phyloP scores from a whole-genome alignment of 2,329 filamentous ascomycete species.

The Aspergillus quadrilineatus region DNA sequence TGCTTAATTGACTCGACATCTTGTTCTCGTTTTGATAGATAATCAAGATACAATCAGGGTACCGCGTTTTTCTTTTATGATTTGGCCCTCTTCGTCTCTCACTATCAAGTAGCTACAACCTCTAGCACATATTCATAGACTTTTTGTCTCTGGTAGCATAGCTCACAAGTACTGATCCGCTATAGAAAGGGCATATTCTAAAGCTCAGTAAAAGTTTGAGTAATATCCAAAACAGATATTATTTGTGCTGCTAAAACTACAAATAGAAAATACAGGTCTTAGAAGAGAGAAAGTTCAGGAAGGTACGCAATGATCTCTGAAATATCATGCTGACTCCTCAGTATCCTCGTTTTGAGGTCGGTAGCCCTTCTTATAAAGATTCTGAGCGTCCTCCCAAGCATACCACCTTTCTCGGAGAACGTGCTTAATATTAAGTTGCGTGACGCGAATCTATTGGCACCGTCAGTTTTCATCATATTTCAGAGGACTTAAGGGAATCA shows the following conservation, averaged over 20 bases:
- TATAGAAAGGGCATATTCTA: neutral
- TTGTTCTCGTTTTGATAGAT: neutral
- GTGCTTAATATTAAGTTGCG: slow-evolving; percentile 80
- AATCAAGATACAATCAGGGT: neutral
- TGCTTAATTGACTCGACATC: neutral
- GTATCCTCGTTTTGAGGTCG: slow-evolving; percentile 35
- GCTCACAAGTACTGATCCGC: no score
- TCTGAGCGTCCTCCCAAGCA: slow-evolving; percentile 61
- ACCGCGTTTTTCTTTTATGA: neutral
- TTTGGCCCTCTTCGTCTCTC: no score
- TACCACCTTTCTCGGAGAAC: slow-evolving; percentile 85
- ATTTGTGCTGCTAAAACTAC: slow-evolving; percentile 11
- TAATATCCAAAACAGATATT: neutral
- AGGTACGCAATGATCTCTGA: neutral
- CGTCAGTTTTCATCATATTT: neutral
- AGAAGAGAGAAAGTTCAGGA: neutral
- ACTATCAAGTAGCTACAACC: no score
- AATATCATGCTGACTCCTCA: slow-evolving; percentile 1
- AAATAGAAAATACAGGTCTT: slow-evolving; percentile 8
- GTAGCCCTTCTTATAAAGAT: slow-evolving; percentile 37
- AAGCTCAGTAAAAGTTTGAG: neutral
- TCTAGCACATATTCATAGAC: no score
- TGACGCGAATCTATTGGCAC: slow-evolving; percentile 65
- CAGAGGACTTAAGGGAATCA: slow-evolving; percentile 28
- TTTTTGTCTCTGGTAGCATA: no score